Base-by-base conservation (phyloP, 1,139 yeast genomes). In the Saccharomycopsis crataegensis region DNA sequence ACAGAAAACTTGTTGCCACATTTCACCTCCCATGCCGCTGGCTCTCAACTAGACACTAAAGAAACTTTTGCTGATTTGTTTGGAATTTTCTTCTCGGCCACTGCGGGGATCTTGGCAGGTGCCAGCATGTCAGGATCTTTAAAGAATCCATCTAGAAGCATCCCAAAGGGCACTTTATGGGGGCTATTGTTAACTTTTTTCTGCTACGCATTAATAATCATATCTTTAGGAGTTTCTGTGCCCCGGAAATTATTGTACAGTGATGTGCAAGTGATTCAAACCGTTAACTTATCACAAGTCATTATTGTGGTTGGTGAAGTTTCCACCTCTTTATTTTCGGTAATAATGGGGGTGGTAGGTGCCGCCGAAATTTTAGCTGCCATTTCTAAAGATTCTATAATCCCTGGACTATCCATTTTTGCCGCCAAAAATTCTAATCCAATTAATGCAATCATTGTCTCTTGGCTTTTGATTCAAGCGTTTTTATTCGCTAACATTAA, bases 71-170 rank as follows among this genome's bases (percentile, higher is more conserved):
- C 83, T 56, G 86, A 87, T 65, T 70, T 93, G 60, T 93, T 93
- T 76, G 98, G 98, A 2, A 87, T 93, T 52, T 88, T 93, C 67
- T 93, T 93, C 72, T 98, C 99, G 12, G 96, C 99, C 0, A 91
- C 98, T 0, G 96, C 98, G 2, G 99, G 99, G 57, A 91, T 93
- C 45, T 86, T 91, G 67, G 98, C 99, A 1, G 99, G 99, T n/a
- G 97, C 98, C 1, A 86, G 96, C 14, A 93, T 93, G 98, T 89
- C 96, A 48, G 98, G 99, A n/a, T 96, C 90, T 62, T 74, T 93
- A 58, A 73, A 79, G 57, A 82, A 77, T 56, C 99, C 99, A 0
- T 87, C 96, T 0, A 82, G 78, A 61, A 82, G 96, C 1, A 93
- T 93, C 53, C 98, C 99, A 0, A 75, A 77, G 58, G 99, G 99